phyloP scores from a whole-genome alignment of 257 asterid species.

The Avicennia marina region DNA sequence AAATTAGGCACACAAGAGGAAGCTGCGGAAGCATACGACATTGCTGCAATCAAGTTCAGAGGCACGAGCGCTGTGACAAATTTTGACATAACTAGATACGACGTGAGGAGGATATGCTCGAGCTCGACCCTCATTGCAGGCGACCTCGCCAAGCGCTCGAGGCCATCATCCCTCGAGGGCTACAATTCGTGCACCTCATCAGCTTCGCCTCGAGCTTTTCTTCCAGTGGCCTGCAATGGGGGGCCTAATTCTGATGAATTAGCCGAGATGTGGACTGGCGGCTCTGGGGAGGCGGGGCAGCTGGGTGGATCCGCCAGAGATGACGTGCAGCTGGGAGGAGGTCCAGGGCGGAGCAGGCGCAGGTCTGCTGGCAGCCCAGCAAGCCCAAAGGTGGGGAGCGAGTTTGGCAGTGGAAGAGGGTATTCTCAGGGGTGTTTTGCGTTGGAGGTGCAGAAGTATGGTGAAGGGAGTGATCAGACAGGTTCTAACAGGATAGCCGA shows the following conservation, averaged over 20 bases:
- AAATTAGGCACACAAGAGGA: slow-evolving; percentile 78
- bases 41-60: slow-evolving; percentile 80
- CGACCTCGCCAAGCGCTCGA: slow-evolving; percentile 63
- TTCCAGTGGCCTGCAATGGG: slow-evolving; percentile 32
- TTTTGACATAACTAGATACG: slow-evolving; percentile 69
- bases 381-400: slow-evolving; percentile 23
- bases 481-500: slow-evolving; percentile 19
- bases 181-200: slow-evolving; percentile 48
- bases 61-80: slow-evolving; percentile 84
- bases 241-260: slow-evolving; percentile 32
- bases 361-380: no score
- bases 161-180: slow-evolving; percentile 28
- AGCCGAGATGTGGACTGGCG: slow-evolving; percentile 40
- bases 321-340: no score
- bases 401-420: slow-evolving; percentile 18
- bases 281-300: slow-evolving; percentile 14
- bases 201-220: slow-evolving; percentile 36
- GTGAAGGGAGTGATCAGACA: slow-evolving; percentile 19
- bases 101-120: slow-evolving; percentile 66
- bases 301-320: no score
- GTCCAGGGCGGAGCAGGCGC: no score
- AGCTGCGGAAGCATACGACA: slow-evolving; percentile 85
- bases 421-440: no score
- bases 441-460: no score
- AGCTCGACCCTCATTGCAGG: slow-evolving; percentile 71